A percentile compares a stretch with the other conserved stretches of the same genome.
Conservation (phyloP, 2,329 filamentous ascomycete species). For the Hypomyces perniciosus region DNA sequence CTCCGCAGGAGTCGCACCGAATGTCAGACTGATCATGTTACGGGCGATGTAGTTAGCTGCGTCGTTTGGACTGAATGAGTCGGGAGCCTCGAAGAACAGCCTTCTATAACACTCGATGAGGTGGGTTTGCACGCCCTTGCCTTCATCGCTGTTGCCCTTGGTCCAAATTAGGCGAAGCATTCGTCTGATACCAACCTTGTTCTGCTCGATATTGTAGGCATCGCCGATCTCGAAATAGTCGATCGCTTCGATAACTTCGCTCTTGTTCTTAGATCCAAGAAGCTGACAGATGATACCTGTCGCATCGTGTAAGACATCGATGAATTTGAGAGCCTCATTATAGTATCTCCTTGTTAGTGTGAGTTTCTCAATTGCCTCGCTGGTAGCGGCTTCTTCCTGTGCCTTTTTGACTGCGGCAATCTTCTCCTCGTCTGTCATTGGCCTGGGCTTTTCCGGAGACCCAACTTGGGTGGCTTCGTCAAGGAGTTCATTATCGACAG, state of each 20-base stretch:
- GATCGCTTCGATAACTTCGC: conserved; percentile 97
- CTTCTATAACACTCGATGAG: conserved; percentile 95
- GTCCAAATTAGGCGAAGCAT: conserved; percentile 99
- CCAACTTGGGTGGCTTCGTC: conserved; percentile 84
- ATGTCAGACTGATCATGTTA: conserved; percentile 98
- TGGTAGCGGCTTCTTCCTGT: conserved; percentile 79
- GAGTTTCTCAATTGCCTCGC: conserved; percentile 80
- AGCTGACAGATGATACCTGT: conserved; percentile 79
- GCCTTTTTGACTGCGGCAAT: conserved; percentile 69
- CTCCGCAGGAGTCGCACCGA: conserved; percentile 89
- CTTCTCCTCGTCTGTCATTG: conserved; percentile 76
- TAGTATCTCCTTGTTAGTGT: conserved; percentile 88
- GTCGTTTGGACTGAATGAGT: conserved; percentile 80
- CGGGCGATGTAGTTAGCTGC: conserved; percentile 91
- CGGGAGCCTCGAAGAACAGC: conserved; percentile 92
- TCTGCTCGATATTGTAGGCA: conserved; percentile 91
- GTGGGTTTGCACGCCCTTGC: conserved; percentile 94
- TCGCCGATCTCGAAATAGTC: conserved; percentile 96
- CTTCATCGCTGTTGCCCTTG: conserved; percentile 98
- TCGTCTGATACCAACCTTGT: conserved; percentile 83
- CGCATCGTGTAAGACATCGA: conserved; percentile 80
- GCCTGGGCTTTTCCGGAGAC: conserved; percentile 57
- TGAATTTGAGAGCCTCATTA: conserved; percentile 87
- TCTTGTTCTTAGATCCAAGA: conserved; percentile 92
- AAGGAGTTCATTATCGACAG: conserved; percentile 70